Base-by-base conservation (phyloP, 2,329 filamentous ascomycete genomes). In the Clarireedia monteithiana region DNA sequence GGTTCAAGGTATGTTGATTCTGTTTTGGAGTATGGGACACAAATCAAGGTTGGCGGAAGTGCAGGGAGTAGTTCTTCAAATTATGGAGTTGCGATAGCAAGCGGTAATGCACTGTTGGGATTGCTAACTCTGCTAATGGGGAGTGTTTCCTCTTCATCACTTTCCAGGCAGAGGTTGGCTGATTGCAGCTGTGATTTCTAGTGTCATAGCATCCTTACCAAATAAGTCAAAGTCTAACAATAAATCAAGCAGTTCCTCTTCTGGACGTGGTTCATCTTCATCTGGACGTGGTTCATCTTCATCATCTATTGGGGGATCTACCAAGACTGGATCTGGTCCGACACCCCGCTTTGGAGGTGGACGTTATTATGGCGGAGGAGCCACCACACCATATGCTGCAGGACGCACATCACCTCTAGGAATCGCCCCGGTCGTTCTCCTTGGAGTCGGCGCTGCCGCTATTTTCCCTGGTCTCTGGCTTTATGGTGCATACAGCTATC, bases 301-400 rank as follows among this genome's bases (percentile, higher is more conserved):
- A 6, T 68, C 68, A 26, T 61, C 63, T 57, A 34, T 64, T 0
- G 81, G 81, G 61, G 81, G 81, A 49, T 67, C 70, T 7, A 84
- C 84, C 3, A 75, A 71, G 4, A 71, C 74, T 6, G 85, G 86
- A 57, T 80, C 77, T 51, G 85, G 86, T 15, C 71, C 78, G 1
- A 64, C 73, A 15, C 82, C 81, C 3, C 59, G 66, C 0, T 89
- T 79, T 64, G 85, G 82, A 46, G 82, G 83, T 39, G 84, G 85
- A 6, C 64, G 67, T 51, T 88, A 78, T 69, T 91, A 90, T 66
- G 79, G 80, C 39, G 86, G 86, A 49, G 88, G 88, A 49, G 78
- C 83, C 0, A 58, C 73, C 2, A 66, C 68, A 0, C 86, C 88
- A 2, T 92, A 88, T 70, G 59, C 64, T 2, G 62, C 86, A 2